These are phyloP conservation scores for Hyaloscypha finlandica DNA, from an alignment of 495 filamentous ascomycete genomes.

Conservation along the genomic window DNA sequence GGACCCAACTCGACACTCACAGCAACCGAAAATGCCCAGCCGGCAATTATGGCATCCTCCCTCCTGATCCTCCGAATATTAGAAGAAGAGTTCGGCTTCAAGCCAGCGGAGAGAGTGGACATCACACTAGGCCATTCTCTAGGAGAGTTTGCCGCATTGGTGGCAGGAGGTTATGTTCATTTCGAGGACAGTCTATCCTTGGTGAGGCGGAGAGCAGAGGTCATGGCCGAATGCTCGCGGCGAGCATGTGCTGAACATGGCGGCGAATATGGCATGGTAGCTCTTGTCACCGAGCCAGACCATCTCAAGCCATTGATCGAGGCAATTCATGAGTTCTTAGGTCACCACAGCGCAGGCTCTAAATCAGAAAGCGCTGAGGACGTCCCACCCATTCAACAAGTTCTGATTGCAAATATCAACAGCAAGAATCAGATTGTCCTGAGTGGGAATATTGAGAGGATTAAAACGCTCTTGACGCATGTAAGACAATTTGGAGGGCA, in stretches of 20 bases:
- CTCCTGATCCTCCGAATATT: constrained; percentile 88
- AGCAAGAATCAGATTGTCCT: constrained; percentile 95
- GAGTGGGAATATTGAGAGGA: constrained; percentile 81
- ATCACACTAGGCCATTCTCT: constrained; percentile 89
- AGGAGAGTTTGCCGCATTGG: constrained; percentile 93
- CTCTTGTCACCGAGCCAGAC: constrained; percentile 80
- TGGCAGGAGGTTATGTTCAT: constrained; percentile 73
- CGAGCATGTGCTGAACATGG: constrained; percentile 61
- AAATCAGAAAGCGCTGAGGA: constrained; percentile 68
- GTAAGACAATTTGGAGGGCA: constrained; percentile 90
- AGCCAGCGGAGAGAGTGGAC: constrained; percentile 66
- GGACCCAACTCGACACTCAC: constrained; percentile 77
- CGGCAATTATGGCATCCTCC: constrained; percentile 93
- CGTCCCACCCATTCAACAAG: constrained; percentile 75
- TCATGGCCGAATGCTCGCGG: constrained; percentile 77
- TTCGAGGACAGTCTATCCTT: constrained; percentile 78
- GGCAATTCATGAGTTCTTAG: constrained; percentile 80
- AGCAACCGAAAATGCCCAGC: constrained; percentile 85
- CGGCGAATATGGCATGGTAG: constrained; percentile 91
- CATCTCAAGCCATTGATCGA: constrained; percentile 67
- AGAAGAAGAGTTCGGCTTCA: constrained; percentile 81
- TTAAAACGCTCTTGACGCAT: constrained; percentile 84
- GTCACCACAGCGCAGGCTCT: constrained; percentile 60
- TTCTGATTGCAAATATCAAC: constrained; percentile 93
- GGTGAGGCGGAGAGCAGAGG: constrained; percentile 77